Evolutionary conservation across 2,329 filamentous ascomycete species (phyloP), one percentile per base, ranked within the genome.

Genomic region (Calonectria pseudoturangicola): DNA sequence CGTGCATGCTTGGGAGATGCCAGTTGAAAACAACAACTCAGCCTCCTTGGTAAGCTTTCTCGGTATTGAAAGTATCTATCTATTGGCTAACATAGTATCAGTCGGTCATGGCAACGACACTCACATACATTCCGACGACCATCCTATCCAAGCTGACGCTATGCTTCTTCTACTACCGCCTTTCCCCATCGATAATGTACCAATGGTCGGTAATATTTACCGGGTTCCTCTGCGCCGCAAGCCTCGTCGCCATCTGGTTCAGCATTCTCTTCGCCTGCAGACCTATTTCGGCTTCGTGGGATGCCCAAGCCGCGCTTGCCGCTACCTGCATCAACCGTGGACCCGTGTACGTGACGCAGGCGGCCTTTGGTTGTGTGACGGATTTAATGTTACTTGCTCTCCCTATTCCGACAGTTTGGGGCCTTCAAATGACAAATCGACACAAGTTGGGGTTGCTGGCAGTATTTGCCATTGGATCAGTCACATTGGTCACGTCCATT

Each of bases 281-380:
- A 21, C 79, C 79, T 0, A 68, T 76, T 25, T 70, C 71, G 1
- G 76, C 75, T 15, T 72, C 75, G 2, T 81, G 67, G 58, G 71
- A 81, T 27, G 41, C 66, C 21, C 50, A 71, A 48, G 45, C 18
- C 33, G 69, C 76, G 10, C 82, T 39, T 2, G 63, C 25, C 58
- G 85, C 66, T 75, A 78, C 56, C 27, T 88, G 87, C 70, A 81
- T 89, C 30, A 79, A 87, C 62, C 83, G 85, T 21, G 83, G 85
- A 10, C 81, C 84, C 3, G 83, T 88, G 63, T 88, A 88, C 77
- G 84, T 88, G 39, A 82, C 85, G 25, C 87, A 87, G 27, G 86
- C 87, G 0, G 85, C 83, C 0, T 79, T 86, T 30, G 87, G 87
- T 70, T 85, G 88, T 58, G 63, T 85, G 25, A 87, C 87, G 4